Evolutionary conservation across 768 basidiomycete species (phyloP).

Genomic region (Chalciporus piperatus): DNA sequence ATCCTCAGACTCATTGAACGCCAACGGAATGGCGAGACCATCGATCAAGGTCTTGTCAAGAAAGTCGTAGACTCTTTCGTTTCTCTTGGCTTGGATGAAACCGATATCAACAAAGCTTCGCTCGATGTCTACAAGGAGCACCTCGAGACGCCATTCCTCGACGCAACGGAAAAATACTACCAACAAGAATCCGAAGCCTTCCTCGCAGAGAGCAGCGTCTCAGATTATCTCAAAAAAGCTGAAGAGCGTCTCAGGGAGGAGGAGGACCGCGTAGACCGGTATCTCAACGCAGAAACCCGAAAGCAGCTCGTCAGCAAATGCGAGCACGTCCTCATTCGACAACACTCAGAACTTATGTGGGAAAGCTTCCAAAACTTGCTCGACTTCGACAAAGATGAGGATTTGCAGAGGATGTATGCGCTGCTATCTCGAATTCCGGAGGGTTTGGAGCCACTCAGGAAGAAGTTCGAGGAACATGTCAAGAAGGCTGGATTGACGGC

Average conservation of each 20-base stretch:
- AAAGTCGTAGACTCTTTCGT: conserved; percentile 95
- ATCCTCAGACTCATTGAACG: conserved; percentile 87
- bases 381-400: conserved; percentile 93
- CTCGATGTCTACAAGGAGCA: conserved; percentile 92
- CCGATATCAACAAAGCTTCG: conserved; percentile 87
- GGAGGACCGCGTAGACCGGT: conserved; percentile 91
- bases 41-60: conserved; percentile 91
- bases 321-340: conserved; percentile 88
- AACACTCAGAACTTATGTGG: conserved; percentile 83
- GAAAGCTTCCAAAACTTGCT: conserved; percentile 88
- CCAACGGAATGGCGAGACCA: conserved; percentile 90
- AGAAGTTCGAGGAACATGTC: conserved; percentile 94
- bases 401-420: conserved; percentile 92
- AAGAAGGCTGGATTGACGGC: conserved; percentile 84
- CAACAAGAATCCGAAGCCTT: conserved; percentile 88
- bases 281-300: conserved; percentile 85
- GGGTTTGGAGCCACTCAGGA: conserved; percentile 86
- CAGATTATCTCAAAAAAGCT: conserved; percentile 93
- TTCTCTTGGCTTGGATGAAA: conserved; percentile 90
- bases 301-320: conserved; percentile 79
- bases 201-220: conserved; percentile 82
- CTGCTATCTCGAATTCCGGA: conserved; percentile 88
- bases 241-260: conserved; percentile 92
- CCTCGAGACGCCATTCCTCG: conserved; percentile 87
- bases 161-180: conserved; percentile 88